Percentiles rank a stretch among this genome's conserved stretches.
Evolutionary conservation across 2,329 filamentous ascomycete species (phyloP).

Genomic region (Monosporascus sp.): DNA sequence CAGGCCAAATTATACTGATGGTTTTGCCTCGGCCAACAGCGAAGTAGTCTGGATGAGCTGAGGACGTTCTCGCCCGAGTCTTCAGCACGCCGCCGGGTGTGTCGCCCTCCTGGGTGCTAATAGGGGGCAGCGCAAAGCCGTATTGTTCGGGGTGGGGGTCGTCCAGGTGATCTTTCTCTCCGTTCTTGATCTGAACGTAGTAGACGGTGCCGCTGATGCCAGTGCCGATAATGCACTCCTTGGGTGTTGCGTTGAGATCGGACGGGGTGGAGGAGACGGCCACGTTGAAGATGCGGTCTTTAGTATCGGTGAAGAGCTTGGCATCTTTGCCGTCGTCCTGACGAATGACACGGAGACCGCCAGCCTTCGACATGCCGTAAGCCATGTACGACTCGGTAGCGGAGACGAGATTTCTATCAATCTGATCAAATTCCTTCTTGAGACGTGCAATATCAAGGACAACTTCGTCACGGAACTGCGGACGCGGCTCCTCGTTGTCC

Average conservation of each 20-base stretch:
- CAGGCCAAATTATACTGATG: constrained; percentile 80
- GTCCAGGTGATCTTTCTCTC: constrained; percentile 74
- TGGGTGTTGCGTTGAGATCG: constrained; percentile 51
- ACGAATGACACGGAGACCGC: constrained; percentile 86
- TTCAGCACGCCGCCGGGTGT: constrained; percentile 89
- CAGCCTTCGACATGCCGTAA: constrained; percentile 90
- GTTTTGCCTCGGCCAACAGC: constrained; percentile 93
- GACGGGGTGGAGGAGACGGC: constrained; percentile 67
- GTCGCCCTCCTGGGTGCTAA: constrained; percentile 81
- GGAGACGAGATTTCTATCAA: constrained; percentile 87
- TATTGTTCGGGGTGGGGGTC: constrained; percentile 76
- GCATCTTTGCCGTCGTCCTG: constrained; percentile 91
- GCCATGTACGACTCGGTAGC: constrained; percentile 89
- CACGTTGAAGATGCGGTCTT: constrained; percentile 94
- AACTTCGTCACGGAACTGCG: constrained; percentile 69
- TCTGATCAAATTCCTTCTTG: constrained; percentile 97
- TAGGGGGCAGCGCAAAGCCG: constrained; percentile 84
- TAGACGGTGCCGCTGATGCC: constrained; percentile 96
- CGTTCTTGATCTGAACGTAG: constrained; percentile 78
- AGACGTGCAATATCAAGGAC: constrained; percentile 90
- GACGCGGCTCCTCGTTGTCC: constrained; percentile 50
- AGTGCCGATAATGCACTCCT: constrained; percentile 84
- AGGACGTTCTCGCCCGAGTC: constrained; percentile 88
- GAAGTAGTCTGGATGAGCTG: constrained; percentile 86
- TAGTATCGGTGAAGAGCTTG: constrained; percentile 84